These are phyloP conservation scores for Tulasnella sp. DNA, from an alignment of 768 basidiomycete species.

Conservation along the genomic window DNA sequence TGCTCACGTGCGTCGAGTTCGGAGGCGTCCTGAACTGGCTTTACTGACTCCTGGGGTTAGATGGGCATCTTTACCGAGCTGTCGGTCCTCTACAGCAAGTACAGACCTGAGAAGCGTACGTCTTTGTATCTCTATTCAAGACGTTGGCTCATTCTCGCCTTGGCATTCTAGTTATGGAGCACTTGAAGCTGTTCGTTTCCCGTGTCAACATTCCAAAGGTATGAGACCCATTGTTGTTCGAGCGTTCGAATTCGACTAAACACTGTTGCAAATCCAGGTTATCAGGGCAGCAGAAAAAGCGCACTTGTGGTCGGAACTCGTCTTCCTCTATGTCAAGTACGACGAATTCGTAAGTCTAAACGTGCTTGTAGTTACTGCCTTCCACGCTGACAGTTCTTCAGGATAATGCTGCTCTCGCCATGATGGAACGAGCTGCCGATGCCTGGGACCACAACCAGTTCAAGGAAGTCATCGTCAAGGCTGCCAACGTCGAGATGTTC, in stretches of 20 bases:
- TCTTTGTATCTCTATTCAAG: constrained; percentile 20
- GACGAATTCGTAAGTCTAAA: constrained; percentile 71
- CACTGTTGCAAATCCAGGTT: constrained; percentile 40
- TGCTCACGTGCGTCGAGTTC: constrained; percentile 57
- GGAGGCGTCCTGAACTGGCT: background rate
- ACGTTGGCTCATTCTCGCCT: constrained; percentile 17
- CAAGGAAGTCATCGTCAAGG: constrained; percentile 95
- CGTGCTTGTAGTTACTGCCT: background rate
- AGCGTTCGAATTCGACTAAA: background rate
- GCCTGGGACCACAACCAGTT: constrained; percentile 99
- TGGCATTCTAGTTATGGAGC: constrained; percentile 77
- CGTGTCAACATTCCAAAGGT: constrained; percentile 98
- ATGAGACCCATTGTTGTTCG: constrained; percentile 7
- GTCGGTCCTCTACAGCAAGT: constrained; percentile 87
- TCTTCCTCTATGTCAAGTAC: constrained; percentile 98
- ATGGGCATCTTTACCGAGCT: constrained; percentile 99
- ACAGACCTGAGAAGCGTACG: constrained; percentile 84
- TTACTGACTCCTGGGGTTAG: constrained; percentile 30
- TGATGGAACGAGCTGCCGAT: constrained; percentile 98
- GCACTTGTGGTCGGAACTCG: constrained; percentile 96
- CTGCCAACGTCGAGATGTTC: constrained; percentile 95
- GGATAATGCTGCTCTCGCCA: constrained; percentile 96
- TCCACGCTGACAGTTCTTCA: constrained; percentile 27
- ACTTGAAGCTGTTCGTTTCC: constrained; percentile 89
- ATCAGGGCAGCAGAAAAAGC: constrained; percentile 94